These are phyloP conservation scores for Juncus effusus DNA, from an alignment of 176 grass and related monocot species.

Conservation along the genomic window DNA sequence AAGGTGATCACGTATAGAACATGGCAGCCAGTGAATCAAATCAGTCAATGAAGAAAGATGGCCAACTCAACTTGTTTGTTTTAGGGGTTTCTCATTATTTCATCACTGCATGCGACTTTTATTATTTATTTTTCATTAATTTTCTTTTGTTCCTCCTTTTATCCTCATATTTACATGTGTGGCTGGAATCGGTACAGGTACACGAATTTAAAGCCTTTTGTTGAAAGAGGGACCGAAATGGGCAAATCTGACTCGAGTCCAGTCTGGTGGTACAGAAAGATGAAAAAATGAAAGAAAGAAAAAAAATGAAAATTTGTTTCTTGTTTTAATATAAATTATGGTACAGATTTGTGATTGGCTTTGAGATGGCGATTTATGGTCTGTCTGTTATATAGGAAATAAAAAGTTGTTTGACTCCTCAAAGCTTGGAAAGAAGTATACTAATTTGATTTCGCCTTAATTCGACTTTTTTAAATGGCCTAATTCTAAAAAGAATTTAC, in stretches of 20 bases:
- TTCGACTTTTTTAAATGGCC: too few relatives aligned
- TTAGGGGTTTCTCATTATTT: background rate
- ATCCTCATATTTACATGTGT: constrained; percentile 9
- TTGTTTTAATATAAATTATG: background rate
- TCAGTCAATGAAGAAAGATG: background rate
- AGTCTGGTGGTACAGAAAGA: background rate
- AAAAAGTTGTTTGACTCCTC: constrained; percentile 7
- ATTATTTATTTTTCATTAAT: background rate
- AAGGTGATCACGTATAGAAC: constrained; percentile 10
- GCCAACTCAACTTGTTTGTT: background rate
- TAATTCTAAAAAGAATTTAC: too few relatives aligned
- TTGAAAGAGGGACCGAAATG: background rate
- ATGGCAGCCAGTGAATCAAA: constrained; percentile 22
- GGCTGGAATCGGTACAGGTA: background rate
- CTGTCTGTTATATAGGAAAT: background rate
- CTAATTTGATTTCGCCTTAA: too few relatives aligned
- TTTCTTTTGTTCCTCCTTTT: background rate
- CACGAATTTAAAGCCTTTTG: background rate
- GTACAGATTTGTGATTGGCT: background rate
- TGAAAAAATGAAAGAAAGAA: background rate
- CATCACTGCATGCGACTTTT: constrained; percentile 5
- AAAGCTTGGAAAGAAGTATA: background rate
- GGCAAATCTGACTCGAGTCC: background rate
- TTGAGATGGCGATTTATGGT: background rate
- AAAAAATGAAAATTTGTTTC: background rate